Conservation (phyloP, 129 eudicot genomes). For the Arctium lappa region DNA sequence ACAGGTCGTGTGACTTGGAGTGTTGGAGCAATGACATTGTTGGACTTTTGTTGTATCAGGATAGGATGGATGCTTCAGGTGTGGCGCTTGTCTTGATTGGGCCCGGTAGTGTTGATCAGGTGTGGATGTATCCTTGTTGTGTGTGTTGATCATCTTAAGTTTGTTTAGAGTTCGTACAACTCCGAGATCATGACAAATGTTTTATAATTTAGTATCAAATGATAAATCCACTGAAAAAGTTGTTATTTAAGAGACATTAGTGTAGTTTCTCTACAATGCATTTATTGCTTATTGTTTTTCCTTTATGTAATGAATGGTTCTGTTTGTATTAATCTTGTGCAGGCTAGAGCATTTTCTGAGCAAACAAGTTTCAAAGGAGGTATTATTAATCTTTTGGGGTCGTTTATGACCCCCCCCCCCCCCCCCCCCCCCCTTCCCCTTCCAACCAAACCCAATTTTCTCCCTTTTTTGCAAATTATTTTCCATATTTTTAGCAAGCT, state of each 20-base stretch:
- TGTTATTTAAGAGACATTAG: background rate
- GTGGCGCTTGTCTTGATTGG: constrained; percentile 93
- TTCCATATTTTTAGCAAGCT: no score
- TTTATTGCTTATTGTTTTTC: background rate
- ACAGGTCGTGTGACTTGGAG: background rate
- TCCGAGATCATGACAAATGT: constrained; percentile 1
- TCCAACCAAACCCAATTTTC: no score
- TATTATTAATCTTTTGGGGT: constrained; percentile 1
- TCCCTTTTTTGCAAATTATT: no score
- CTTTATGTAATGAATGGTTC: background rate
- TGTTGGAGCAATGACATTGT: background rate
- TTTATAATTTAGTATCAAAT: background rate
- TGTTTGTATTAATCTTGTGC: constrained; percentile 17
- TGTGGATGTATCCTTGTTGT: constrained; percentile 11
- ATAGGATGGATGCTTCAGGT: constrained; percentile 86
- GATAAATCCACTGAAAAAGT: background rate
- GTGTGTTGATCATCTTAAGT: constrained; percentile 7
- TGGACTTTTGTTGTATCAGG: constrained; percentile 47
- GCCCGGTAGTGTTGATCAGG: constrained; percentile 96
- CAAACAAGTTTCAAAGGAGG: constrained; percentile 89
- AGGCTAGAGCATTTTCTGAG: constrained; percentile 80
- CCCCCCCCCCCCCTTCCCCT: no score
- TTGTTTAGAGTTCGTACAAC: background rate
- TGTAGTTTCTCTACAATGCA: background rate
- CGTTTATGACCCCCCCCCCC: no score